Base-by-base conservation (phyloP, 306 rosid genomes). In the Calophaca sinica region DNA sequence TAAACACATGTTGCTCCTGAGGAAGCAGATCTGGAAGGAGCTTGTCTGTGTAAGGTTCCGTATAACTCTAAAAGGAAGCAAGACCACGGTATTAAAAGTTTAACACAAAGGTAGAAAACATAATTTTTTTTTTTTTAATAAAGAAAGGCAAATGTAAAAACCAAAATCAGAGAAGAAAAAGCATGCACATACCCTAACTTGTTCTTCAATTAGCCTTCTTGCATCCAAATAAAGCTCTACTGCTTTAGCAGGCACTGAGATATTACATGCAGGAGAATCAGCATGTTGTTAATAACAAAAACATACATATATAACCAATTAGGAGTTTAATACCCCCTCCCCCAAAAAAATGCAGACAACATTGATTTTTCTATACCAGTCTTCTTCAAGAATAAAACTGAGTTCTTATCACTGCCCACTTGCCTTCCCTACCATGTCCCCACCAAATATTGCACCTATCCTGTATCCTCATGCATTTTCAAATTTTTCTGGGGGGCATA, bases 21-120 rank as follows among this genome's bases (percentile, higher is more conserved):
- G 98, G 97, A 76, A 79, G 93, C 91, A 92, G 84, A 78, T 94
- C 98, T 46, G 99, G 99, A 87, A 94, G 99, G 83, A 94, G 99
- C 88, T 90, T 92, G 63, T 94, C 99, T 3, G 96, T 71, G 10
- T 83, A 90, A 74, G 99, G 99, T 76, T 94, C 99, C 0, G 97
- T 85, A 74, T 87, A 92, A 76, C 90, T 86, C 99, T 94, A 79
- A 29, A 79, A 79, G 29, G 65, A 41, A 57, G 65, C 66, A 81
- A 59, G 28, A 61, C 48, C 41, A 67, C 5, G 62, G 13, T 68
- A 71, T 86, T 76, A 80, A 73, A 46, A 31, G 26, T 33, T 60
- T 57, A 35, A 70, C 45, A 63, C 14, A 53, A 67, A 20, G 7
- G 29, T 32, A 8, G 46, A 20, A 64, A 33, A 10, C 0, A 46